phyloP scores from a whole-genome alignment of 2,329 filamentous ascomycete species.

The Tolypocladium sp. region DNA sequence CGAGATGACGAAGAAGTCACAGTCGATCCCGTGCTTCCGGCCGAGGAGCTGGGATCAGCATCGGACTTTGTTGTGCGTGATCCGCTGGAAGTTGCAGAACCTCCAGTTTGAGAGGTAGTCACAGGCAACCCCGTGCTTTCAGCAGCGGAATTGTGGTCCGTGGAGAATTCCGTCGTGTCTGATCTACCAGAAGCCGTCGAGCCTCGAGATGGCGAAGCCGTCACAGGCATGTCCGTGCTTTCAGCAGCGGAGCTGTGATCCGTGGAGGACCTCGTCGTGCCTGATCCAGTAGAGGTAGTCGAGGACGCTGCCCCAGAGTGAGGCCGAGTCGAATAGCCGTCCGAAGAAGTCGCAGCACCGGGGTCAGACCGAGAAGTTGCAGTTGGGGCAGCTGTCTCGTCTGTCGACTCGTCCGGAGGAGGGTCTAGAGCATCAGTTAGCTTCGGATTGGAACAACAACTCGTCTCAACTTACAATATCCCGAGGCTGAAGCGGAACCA shows the following conservation, averaged over 20 bases:
- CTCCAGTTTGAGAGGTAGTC: background rate
- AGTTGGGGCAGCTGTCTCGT: background rate
- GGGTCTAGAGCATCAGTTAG: slow-evolving; percentile 2
- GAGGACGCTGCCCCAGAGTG: background rate
- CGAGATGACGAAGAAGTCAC: background rate
- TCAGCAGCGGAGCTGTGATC: background rate
- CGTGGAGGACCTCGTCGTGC: background rate
- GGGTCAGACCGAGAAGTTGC: background rate
- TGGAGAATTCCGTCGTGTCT: background rate
- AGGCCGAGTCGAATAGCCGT: background rate
- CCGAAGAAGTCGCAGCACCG: background rate
- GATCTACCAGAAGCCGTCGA: background rate
- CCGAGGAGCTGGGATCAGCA: background rate
- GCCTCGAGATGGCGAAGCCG: background rate
- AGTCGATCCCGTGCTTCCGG: background rate
- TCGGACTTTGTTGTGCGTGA: background rate
- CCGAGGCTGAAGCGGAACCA: background rate
- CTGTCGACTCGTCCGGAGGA: background rate
- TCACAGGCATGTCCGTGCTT: background rate
- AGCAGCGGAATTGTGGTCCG: background rate
- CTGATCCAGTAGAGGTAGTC: background rate
- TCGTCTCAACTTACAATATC: slow-evolving; percentile 4
- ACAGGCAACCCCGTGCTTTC: background rate
- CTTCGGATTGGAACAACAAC: background rate
- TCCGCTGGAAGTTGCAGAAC: background rate